Evolutionary conservation across 75 land plant genomes (phyloP).

Genomic region (Selaginella tamariscina): DNA sequence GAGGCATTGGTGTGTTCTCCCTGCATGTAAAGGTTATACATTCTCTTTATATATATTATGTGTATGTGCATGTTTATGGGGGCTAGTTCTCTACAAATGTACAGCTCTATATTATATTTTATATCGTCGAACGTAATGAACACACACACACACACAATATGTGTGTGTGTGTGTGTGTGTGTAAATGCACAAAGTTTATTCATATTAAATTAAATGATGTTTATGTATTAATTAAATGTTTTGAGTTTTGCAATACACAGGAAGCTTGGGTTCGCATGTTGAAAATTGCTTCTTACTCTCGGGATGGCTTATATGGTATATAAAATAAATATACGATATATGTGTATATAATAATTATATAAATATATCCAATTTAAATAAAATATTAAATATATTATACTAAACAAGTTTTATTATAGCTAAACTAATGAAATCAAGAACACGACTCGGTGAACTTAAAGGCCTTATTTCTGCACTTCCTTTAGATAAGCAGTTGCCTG

Average conservation of each 20-base stretch:
- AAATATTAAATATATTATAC: neutral
- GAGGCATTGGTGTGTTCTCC: slow-evolving; percentile 1
- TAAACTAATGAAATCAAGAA: neutral
- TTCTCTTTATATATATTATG: neutral
- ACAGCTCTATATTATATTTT: no score
- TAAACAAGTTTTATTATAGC: neutral
- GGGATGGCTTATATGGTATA: neutral
- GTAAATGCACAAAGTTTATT: no score
- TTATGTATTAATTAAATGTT: no score
- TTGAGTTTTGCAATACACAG: no score
- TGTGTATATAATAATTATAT: no score
- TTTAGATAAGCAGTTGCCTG: neutral
- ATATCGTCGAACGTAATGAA: neutral
- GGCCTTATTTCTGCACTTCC: neutral
- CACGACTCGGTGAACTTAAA: neutral
- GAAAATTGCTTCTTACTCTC: neutral
- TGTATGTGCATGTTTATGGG: neutral
- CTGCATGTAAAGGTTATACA: neutral
- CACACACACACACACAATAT: no score
- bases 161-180: no score
- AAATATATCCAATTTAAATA: no score
- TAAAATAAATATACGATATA: neutral
- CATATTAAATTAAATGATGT: no score
- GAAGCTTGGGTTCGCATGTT: neutral
- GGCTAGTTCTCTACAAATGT: no score